Conservation (phyloP, 306 rosid species). For the Cyamopsis tetragonoloba region DNA sequence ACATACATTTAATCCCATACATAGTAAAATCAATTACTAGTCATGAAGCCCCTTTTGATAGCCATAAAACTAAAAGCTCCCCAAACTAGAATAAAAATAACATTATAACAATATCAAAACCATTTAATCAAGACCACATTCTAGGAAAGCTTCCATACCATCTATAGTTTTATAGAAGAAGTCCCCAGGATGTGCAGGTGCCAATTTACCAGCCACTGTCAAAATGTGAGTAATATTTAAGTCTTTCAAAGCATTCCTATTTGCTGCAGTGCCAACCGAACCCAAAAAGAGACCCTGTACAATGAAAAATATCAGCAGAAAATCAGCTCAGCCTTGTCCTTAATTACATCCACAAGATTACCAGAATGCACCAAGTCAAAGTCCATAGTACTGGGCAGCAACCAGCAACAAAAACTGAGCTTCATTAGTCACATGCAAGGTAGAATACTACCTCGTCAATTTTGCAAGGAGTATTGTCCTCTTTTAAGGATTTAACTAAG, state of each 20-base stretch:
- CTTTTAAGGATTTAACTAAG: constrained; percentile 23
- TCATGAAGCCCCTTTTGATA: no score
- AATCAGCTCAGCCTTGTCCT: no score
- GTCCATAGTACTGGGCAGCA: no score
- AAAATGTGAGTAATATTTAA: constrained; percentile 61
- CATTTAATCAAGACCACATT: background rate
- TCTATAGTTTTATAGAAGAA: constrained; percentile 49
- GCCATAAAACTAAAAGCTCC: background rate
- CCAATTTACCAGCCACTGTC: constrained; percentile 47
- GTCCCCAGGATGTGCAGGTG: constrained; percentile 50
- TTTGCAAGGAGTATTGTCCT: constrained; percentile 53
- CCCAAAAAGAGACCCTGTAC: constrained; percentile 73
- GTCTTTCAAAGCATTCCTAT: constrained; percentile 47
- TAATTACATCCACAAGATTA: no score
- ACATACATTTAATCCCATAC: no score
- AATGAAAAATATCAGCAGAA: background rate
- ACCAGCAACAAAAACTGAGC: no score
- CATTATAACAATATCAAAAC: background rate
- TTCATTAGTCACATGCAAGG: no score
- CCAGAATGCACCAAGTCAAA: background rate
- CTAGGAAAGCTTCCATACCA: constrained; percentile 38
- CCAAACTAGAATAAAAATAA: no score
- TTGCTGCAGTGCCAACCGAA: constrained; percentile 57
- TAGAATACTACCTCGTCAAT: constrained; percentile 73
- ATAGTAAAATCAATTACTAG: no score